phyloP scores from a whole-genome alignment of 139 green algal species.

The Chlorella sp. region DNA sequence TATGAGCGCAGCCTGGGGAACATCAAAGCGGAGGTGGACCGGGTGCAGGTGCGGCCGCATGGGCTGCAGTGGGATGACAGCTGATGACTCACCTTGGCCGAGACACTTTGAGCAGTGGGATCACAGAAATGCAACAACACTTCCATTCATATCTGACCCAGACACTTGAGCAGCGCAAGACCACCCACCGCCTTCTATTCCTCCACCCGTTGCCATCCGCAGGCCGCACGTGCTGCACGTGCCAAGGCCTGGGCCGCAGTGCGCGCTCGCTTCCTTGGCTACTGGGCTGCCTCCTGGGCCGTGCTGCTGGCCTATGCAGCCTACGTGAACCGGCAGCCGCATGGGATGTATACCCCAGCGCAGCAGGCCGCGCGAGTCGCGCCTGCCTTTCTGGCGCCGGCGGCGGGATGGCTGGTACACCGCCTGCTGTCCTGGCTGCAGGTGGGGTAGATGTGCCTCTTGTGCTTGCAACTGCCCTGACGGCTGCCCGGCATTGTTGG shows the following conservation, averaged over 20 bases:
- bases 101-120: too few species aligned
- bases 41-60: conserved; percentile 10
- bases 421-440: conserved; percentile 4
- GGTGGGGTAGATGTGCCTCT: too few species aligned
- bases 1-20: conserved; percentile 23
- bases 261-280: conserved; percentile 7
- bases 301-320: conserved; percentile 6
- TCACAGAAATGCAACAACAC: too few species aligned
- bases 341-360: neutral
- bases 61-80: neutral
- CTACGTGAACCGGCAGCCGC: conserved; percentile 20
- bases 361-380: conserved; percentile 5
- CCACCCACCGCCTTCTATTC: neutral
- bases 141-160: neutral
- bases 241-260: conserved; percentile 3
- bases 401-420: conserved; percentile 2
- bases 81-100: too few species aligned
- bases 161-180: neutral
- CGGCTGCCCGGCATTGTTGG: too few species aligned
- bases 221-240: neutral
- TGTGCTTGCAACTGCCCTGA: too few species aligned
- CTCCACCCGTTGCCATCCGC: neutral
- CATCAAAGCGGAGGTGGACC: conserved; percentile 30
- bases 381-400: neutral
- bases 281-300: conserved; percentile 9